Evolutionary conservation across 73 alveolate species (phyloP).

Genomic region (Blepharisma stoltei): DNA sequence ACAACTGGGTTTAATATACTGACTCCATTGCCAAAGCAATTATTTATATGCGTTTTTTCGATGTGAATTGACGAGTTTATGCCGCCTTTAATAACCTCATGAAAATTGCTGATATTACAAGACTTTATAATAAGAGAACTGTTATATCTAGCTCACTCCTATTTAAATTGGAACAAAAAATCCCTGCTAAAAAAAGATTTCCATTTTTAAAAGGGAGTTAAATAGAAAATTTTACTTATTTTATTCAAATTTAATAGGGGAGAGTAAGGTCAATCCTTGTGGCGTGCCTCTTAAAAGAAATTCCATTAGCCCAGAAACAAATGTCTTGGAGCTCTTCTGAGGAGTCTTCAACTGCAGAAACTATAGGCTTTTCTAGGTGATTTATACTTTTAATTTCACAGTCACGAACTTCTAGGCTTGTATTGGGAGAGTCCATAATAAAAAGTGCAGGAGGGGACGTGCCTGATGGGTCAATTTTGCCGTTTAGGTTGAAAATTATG

Average conservation of each 20-base stretch:
- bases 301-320: slow-evolving; percentile 52
- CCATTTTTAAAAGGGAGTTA: too few relatives aligned
- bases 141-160: too few relatives aligned
- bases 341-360: background rate
- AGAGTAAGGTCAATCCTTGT: background rate
- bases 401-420: slow-evolving; percentile 51
- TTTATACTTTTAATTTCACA: slow-evolving; percentile 44
- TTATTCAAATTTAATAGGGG: too few relatives aligned
- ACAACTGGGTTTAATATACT: slow-evolving; percentile 30
- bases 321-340: slow-evolving; percentile 36
- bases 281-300: background rate
- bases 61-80: slow-evolving; percentile 22
- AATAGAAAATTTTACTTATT: too few relatives aligned
- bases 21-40: background rate
- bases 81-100: slow-evolving; percentile 35
- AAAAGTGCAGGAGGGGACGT: background rate
- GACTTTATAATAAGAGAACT: slow-evolving; percentile 26
- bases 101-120: slow-evolving; percentile 19
- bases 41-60: slow-evolving; percentile 33
- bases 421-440: slow-evolving; percentile 26
- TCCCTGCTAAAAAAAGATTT: too few relatives aligned
- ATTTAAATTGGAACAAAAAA: too few relatives aligned
- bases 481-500: slow-evolving; percentile 17
- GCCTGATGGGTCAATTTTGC: background rate
- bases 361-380: background rate